Conservation (phyloP, 139 green algal species). For the Chlamydomonas schloesseri region DNA sequence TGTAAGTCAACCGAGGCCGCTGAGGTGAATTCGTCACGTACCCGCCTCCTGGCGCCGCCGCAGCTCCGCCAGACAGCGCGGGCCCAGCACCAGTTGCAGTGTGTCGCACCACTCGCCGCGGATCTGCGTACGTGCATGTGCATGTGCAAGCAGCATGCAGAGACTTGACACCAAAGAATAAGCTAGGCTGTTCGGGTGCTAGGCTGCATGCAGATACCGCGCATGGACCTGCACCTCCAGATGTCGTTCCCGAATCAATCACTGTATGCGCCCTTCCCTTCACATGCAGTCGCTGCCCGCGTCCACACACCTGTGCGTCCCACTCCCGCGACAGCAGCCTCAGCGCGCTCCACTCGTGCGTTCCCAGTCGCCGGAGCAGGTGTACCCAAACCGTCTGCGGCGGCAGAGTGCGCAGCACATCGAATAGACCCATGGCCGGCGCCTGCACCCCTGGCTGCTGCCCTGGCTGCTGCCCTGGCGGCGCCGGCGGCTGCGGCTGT, state of each 20-base stretch:
- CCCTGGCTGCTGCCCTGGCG: too few relatives aligned
- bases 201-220: too few relatives aligned
- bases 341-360: conserved; percentile 4
- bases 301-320: conserved; percentile 22
- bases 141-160: too few relatives aligned
- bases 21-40: not conserved
- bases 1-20: too few relatives aligned
- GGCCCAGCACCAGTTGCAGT: conserved; percentile 9
- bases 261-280: too few relatives aligned
- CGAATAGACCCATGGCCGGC: not conserved
- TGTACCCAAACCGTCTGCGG: not conserved
- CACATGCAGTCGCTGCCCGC: too few relatives aligned
- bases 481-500: too few relatives aligned
- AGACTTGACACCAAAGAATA: too few relatives aligned
- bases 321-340: conserved; percentile 27
- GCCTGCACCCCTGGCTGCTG: not conserved
- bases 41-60: not conserved
- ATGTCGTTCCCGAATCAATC: too few relatives aligned
- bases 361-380: not conserved
- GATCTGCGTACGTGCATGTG: conserved; percentile 8
- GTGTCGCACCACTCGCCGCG: conserved; percentile 10
- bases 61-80: not conserved
- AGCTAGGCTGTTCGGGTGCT: too few relatives aligned
- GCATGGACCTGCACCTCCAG: too few relatives aligned
- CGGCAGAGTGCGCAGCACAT: conserved; percentile 17